These are phyloP conservation scores for Misopates orontium DNA, from an alignment of 257 asterid species.

Conservation along the genomic window DNA sequence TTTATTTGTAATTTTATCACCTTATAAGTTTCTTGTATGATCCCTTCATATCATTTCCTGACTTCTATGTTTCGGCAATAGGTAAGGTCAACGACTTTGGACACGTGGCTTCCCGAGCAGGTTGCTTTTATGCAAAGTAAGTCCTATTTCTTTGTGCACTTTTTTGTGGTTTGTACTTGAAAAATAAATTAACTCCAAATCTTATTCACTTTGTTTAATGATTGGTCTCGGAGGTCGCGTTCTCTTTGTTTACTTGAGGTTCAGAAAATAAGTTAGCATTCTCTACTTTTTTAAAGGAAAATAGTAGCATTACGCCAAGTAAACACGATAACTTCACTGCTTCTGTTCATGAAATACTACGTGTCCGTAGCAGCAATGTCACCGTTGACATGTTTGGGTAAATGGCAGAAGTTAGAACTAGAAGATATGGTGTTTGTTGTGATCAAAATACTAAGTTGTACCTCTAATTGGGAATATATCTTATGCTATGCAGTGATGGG, in stretches of 20 bases:
- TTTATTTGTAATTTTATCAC: neutral
- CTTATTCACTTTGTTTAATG: too few relatives aligned
- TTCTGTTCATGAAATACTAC: neutral
- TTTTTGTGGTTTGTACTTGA: neutral
- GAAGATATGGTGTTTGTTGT: neutral
- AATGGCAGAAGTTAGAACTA: too few relatives aligned
- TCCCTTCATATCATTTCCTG: constrained; percentile 16
- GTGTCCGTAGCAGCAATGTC: too few relatives aligned
- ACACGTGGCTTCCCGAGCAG: constrained; percentile 97
- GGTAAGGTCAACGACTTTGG: constrained; percentile 96
- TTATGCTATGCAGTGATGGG: constrained; percentile 57
- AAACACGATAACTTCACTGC: neutral
- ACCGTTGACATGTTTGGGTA: too few relatives aligned
- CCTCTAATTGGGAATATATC: neutral
- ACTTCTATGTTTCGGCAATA: constrained; percentile 25
- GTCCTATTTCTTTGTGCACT: constrained; percentile 18
- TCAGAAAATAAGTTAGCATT: neutral
- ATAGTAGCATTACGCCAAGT: neutral
- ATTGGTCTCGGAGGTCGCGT: neutral
- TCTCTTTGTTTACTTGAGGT: neutral
- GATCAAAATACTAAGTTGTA: neutral
- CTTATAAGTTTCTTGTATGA: neutral
- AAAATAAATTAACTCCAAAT: too few relatives aligned
- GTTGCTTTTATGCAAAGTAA: constrained; percentile 82
- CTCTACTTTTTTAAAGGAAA: neutral